Conservation (phyloP, 1,284 basidiomycete species). For the Cutaneotrichosporon mucoides region DNA sequence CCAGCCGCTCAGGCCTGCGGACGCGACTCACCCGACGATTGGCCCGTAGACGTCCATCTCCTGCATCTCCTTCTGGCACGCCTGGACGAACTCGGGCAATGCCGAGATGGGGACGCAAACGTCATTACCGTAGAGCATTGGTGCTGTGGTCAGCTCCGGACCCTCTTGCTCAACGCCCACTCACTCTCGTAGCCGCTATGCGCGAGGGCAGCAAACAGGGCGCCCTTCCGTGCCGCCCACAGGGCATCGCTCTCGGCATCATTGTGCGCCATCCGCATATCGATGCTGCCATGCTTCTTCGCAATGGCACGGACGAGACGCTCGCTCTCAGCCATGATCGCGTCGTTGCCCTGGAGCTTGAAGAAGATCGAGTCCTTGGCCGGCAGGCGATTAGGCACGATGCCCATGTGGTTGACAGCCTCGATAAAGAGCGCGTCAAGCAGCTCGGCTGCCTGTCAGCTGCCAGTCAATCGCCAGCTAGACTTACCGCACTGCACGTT, state of each 20-base stretch:
- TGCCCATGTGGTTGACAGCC: slow-evolving; percentile 61
- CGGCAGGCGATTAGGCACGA: slow-evolving; percentile 56
- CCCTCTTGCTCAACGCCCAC: not conserved
- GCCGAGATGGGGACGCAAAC: slow-evolving; percentile 77
- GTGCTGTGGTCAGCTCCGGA: slow-evolving; percentile 52
- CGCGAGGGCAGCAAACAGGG: slow-evolving; percentile 64
- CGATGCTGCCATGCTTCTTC: slow-evolving; percentile 61
- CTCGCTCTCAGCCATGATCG: slow-evolving; percentile 17
- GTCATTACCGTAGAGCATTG: slow-evolving; percentile 70
- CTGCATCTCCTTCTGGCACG: slow-evolving; percentile 70
- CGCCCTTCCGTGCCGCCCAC: slow-evolving; percentile 80
- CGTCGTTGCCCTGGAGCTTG: slow-evolving; percentile 66
- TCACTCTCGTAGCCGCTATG: slow-evolving; percentile 17
- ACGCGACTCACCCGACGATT: slow-evolving; percentile 48
- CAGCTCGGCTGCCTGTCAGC: slow-evolving; percentile 61
- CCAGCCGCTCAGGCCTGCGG: too few species aligned
- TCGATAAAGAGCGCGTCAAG: slow-evolving; percentile 65
- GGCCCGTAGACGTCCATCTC: slow-evolving; percentile 57
- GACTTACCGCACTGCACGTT: slow-evolving; percentile 40
- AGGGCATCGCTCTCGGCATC: slow-evolving; percentile 66
- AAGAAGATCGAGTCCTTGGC: slow-evolving; percentile 73
- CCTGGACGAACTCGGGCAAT: slow-evolving; percentile 66
- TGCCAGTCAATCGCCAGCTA: not conserved
- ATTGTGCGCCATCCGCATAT: slow-evolving; percentile 62
- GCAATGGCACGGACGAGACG: slow-evolving; percentile 50